A percentile compares a stretch with the other conserved stretches of the same genome.
Conservation (phyloP, 139 green algal species). For the Chlamydomonas urium region DNA sequence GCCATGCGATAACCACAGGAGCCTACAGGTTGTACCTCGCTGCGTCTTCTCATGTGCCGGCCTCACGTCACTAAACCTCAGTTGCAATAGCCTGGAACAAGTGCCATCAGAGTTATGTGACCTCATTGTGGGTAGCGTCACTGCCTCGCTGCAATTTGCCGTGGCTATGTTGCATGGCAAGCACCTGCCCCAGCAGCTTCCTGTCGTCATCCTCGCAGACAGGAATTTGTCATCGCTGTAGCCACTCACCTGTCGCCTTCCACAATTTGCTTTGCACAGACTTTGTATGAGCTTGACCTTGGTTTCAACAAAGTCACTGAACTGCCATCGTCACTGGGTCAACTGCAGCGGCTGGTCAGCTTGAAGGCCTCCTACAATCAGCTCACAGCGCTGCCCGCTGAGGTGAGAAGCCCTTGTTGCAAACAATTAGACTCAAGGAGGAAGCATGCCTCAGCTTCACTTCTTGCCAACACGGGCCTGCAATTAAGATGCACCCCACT, state of each 20-base stretch:
- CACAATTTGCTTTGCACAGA: not conserved
- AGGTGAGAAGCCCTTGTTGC: not conserved
- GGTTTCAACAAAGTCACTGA: not conserved
- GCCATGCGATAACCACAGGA: not conserved
- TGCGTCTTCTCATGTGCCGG: not conserved
- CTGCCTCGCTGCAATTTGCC: not conserved
- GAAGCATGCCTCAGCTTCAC: not conserved
- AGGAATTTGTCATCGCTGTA: too few species aligned
- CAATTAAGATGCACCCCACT: not conserved
- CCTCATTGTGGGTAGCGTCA: not conserved
- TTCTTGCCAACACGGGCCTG: not conserved
- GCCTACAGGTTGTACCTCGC: not conserved
- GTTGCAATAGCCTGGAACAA: not conserved
- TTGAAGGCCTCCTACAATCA: constrained; percentile 12
- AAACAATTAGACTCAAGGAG: not conserved
- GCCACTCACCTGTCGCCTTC: not conserved
- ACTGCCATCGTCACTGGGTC: not conserved
- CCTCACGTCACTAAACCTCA: not conserved
- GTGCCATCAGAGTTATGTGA: not conserved
- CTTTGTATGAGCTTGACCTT: not conserved
- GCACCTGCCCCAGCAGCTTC: not conserved
- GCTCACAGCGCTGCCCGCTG: not conserved
- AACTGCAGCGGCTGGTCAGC: not conserved
- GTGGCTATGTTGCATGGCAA: not conserved
- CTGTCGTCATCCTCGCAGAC: not conserved